Percentiles rank a stretch among this genome's conserved stretches.
Conservation (phyloP, 2,329 filamentous ascomycete genomes). For the Fusarium torulosum region DNA sequence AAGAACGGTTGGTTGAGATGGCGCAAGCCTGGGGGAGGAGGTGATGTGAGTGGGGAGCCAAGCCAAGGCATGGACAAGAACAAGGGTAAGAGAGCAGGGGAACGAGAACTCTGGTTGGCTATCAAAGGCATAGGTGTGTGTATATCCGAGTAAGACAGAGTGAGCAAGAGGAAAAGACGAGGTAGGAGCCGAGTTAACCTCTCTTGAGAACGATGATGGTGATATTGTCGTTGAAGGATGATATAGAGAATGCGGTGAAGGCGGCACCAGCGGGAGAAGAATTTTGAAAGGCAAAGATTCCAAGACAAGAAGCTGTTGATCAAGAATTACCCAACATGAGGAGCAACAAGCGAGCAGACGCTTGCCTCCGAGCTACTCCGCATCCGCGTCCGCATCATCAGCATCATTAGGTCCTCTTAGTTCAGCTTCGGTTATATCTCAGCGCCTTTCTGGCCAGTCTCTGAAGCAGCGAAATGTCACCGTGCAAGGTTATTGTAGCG, state of each 20-base stretch:
- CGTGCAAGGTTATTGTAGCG: slow-evolving; percentile 31
- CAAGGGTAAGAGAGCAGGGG: slow-evolving; percentile 40
- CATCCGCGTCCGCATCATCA: slow-evolving; percentile 27
- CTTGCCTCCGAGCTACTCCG: background rate
- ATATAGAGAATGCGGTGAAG: slow-evolving; percentile 19
- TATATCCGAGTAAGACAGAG: slow-evolving; percentile 35
- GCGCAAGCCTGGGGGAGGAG: slow-evolving; percentile 45
- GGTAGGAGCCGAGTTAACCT: slow-evolving; percentile 26
- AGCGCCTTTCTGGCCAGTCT: slow-evolving; percentile 18
- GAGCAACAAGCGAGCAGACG: slow-evolving; percentile 8
- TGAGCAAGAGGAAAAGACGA: slow-evolving; percentile 19
- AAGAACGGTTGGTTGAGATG: slow-evolving; percentile 52
- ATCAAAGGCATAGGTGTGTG: slow-evolving; percentile 20
- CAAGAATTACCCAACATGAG: slow-evolving; percentile 8
- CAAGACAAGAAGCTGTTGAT: slow-evolving; percentile 20
- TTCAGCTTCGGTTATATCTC: slow-evolving; percentile 27
- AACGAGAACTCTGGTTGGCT: slow-evolving; percentile 33
- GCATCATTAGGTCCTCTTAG: slow-evolving; percentile 33
- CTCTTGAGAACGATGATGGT: slow-evolving; percentile 12
- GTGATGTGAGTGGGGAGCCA: slow-evolving; percentile 32
- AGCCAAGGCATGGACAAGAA: slow-evolving; percentile 39
- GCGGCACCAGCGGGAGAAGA: slow-evolving; percentile 18
- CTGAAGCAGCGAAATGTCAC: slow-evolving; percentile 33
- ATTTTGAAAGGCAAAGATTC: slow-evolving; percentile 6
- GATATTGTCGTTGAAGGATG: slow-evolving; percentile 8